Conservation (phyloP, 179 eudicot species). For the Patellifolia procumbens region DNA sequence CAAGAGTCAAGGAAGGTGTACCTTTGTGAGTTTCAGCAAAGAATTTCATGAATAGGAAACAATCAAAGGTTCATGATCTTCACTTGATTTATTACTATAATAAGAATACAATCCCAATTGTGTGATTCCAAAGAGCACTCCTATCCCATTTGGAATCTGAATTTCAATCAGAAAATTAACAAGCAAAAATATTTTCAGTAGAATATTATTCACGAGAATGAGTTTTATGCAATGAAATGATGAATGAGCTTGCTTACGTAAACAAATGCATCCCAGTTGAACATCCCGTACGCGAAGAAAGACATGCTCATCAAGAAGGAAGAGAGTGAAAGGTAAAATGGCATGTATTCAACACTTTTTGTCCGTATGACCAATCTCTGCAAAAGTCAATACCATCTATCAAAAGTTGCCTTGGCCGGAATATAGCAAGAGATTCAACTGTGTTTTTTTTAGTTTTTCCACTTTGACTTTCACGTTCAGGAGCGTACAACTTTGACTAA, state of each 20-base stretch:
- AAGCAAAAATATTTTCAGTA: not conserved
- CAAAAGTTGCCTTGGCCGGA: not conserved
- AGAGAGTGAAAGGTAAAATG: conserved; percentile 76
- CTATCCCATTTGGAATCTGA: conserved; percentile 88
- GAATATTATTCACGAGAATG: not conserved
- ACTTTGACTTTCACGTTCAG: too few species aligned
- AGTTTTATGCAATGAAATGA: not conserved
- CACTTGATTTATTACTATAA: conserved; percentile 40
- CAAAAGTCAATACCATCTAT: conserved; percentile 13
- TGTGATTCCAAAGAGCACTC: conserved; percentile 57
- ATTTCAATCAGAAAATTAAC: conserved; percentile 19
- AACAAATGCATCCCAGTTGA: conserved; percentile 63
- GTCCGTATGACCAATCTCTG: conserved; percentile 82
- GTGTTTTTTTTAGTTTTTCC: too few species aligned
- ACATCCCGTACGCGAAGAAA: conserved; percentile 66
- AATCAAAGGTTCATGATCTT: conserved; percentile 54
- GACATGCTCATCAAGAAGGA: conserved; percentile 81
- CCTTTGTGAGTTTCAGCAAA: conserved; percentile 22
- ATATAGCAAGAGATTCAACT: not conserved
- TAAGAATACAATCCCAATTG: conserved; percentile 65
- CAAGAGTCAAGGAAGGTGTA: conserved; percentile 4
- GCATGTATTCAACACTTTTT: conserved; percentile 83
- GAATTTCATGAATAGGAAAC: conserved; percentile 46
- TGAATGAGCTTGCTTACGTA: conserved; percentile 42
- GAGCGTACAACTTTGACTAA: too few species aligned